These are phyloP conservation scores for Daldinia grandis DNA, from an alignment of 495 filamentous ascomycete species.

Conservation along the genomic window DNA sequence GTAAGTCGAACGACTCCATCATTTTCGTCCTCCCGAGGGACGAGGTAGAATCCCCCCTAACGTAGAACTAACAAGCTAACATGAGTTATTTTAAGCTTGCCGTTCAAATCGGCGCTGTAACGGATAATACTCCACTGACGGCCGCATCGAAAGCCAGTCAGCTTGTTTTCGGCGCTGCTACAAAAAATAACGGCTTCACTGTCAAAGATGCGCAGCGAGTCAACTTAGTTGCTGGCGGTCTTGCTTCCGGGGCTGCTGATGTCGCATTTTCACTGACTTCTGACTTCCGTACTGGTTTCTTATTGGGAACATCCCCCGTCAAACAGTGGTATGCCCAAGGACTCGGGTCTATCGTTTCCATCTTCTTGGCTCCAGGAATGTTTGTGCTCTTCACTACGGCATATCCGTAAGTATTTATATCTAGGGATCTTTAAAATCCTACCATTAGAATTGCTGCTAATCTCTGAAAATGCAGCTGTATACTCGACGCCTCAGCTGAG, in stretches of 20 bases:
- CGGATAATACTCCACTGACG: conserved; percentile 70
- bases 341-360: conserved; percentile 65
- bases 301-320: conserved; percentile 67
- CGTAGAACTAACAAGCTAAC: not conserved
- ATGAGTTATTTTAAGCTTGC: conserved; percentile 21
- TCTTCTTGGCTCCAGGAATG: conserved; percentile 70
- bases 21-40: not conserved
- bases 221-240: conserved; percentile 69
- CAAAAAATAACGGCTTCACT: conserved; percentile 56
- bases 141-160: conserved; percentile 73
- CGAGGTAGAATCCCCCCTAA: not conserved
- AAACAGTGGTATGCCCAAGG: conserved; percentile 72
- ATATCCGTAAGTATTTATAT: conserved; percentile 54
- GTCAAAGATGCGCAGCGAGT: conserved; percentile 62
- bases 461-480: conserved; percentile 48
- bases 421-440: not conserved
- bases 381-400: conserved; percentile 71
- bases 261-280: conserved; percentile 60
- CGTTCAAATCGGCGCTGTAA: conserved; percentile 69
- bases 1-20: not conserved
- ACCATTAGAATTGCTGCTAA: not conserved
- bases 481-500: conserved; percentile 54
- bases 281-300: conserved; percentile 71
- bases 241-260: conserved; percentile 66
- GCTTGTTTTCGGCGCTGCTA: conserved; percentile 70